These are phyloP conservation scores for Talaromyces nanjingensis DNA, from an alignment of 495 filamentous ascomycete species.

Conservation along the genomic window DNA sequence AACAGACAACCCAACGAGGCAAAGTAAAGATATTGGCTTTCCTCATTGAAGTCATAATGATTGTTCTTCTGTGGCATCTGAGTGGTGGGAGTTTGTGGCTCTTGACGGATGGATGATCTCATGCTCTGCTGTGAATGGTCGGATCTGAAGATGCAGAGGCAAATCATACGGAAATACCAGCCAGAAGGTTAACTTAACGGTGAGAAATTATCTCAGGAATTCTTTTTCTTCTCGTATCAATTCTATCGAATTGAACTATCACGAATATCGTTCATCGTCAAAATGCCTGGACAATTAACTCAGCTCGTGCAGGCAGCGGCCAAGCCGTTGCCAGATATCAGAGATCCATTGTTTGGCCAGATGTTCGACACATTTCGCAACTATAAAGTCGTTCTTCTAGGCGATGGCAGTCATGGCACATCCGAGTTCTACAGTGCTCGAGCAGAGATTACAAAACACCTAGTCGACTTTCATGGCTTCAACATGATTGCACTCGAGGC, in stretches of 20 bases:
- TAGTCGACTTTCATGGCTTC: conserved; percentile 47
- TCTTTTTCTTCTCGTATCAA: background rate
- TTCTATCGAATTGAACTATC: background rate
- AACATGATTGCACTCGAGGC: conserved; percentile 51
- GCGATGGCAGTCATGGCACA: conserved; percentile 52
- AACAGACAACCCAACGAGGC: background rate
- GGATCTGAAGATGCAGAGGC: conserved; percentile 1
- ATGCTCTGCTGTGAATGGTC: conserved; percentile 10
- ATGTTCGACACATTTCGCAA: conserved; percentile 37
- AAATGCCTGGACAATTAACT: conserved; percentile 17
- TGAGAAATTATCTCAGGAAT: background rate
- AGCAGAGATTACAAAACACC: conserved; percentile 47
- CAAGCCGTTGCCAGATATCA: conserved; percentile 33
- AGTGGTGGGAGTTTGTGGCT: conserved; percentile 3
- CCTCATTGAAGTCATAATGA: conserved; percentile 16
- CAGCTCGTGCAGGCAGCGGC: conserved; percentile 29
- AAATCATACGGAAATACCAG: background rate
- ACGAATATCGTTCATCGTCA: background rate
- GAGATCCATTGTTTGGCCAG: conserved; percentile 27
- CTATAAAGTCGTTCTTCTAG: conserved; percentile 45
- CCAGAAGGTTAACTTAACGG: background rate
- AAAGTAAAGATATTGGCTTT: background rate
- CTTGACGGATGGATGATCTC: conserved; percentile 21
- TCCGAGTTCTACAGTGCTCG: conserved; percentile 53
- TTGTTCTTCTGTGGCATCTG: conserved; percentile 9